A percentile compares a stretch with the other conserved stretches of the same genome.
phyloP scores from a whole-genome alignment of 441 rosid species.

The Pelargonium citronellum region DNA sequence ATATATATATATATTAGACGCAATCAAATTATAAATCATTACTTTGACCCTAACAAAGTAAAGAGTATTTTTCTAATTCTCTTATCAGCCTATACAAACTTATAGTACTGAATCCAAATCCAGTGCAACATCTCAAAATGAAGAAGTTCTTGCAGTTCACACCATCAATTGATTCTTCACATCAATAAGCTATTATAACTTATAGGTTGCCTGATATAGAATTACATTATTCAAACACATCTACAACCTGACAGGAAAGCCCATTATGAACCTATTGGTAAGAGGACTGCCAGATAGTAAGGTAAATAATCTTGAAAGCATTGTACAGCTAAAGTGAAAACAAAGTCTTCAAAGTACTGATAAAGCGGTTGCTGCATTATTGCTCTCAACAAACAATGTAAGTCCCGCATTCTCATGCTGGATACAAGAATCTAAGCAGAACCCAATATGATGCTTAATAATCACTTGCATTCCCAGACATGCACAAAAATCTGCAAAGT shows the following conservation, averaged over 20 bases:
- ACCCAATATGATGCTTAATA: constrained; percentile 2
- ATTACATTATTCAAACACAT: not conserved
- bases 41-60: not conserved
- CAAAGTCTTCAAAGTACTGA: not conserved
- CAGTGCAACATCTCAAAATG: not conserved
- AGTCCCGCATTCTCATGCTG: not conserved
- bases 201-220: not conserved
- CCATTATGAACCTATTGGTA: too few relatives aligned
- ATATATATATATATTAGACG: not conserved
- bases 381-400: not conserved
- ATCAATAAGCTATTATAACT: not conserved
- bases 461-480: not conserved
- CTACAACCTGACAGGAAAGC: not conserved
- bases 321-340: too few relatives aligned
- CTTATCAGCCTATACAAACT: not conserved
- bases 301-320: too few relatives aligned
- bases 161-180: not conserved
- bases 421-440: not conserved
- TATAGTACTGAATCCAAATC: not conserved
- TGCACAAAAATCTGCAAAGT: not conserved
- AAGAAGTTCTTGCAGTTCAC: not conserved
- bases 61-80: not conserved
- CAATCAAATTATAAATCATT: not conserved
- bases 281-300: too few relatives aligned
- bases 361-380: not conserved